Evolutionary conservation across 2,329 filamentous ascomycete genomes (phyloP).

Genomic region (Neopestalotiopsis sp.): DNA sequence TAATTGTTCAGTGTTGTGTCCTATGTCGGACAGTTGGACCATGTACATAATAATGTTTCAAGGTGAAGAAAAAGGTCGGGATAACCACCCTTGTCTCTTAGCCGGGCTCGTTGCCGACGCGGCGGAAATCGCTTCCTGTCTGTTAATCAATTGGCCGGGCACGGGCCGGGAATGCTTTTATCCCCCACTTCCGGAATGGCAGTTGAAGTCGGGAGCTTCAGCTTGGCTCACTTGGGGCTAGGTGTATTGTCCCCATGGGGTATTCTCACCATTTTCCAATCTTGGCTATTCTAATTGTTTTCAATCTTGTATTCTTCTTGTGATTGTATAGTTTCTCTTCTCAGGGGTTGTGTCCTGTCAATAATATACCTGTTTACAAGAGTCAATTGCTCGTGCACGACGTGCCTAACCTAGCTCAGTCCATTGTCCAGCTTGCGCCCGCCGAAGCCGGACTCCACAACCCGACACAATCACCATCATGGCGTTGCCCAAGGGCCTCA

Average conservation of each 20-base stretch:
- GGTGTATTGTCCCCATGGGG: conserved; percentile 9
- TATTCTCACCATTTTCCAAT: conserved; percentile 3
- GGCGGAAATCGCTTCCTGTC: neutral
- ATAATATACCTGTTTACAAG: neutral
- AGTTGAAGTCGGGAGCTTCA: conserved; percentile 12
- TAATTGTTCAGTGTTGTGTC: no score
- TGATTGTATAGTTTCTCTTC: neutral
- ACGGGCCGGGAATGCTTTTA: conserved; percentile 21
- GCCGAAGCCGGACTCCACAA: neutral
- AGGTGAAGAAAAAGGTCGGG: neutral
- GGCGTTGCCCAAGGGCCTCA: conserved; percentile 69
- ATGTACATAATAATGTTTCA: no score
- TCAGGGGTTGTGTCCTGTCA: neutral
- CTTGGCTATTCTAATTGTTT: neutral
- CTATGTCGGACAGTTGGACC: neutral
- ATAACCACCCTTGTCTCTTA: neutral
- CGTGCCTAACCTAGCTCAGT: neutral
- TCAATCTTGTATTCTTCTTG: conserved; percentile 2
- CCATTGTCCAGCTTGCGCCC: neutral
- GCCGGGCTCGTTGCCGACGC: conserved; percentile 9
- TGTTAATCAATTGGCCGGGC: conserved; percentile 4
- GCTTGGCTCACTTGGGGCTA: neutral
- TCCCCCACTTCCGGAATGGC: conserved; percentile 20
- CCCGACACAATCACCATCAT: conserved; percentile 37
- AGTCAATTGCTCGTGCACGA: neutral